Evolutionary conservation across 345 rosid species (phyloP), one percentile per base, ranked within the genome.

Genomic region (Aethionema arabicum): DNA sequence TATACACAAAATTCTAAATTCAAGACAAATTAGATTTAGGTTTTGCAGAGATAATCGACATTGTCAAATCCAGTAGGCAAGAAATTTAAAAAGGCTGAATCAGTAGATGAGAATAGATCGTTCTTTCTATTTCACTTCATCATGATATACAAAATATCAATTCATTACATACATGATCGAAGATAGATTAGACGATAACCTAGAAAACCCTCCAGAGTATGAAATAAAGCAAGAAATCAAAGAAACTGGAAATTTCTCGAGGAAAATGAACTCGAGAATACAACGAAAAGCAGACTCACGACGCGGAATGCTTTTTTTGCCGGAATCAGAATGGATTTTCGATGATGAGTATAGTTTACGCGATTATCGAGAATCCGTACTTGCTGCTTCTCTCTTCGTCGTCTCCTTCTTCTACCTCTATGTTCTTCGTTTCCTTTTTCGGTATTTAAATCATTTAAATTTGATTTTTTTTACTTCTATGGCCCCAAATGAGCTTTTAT

Each of bases 261-360:
- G 12, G 52, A 50, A 58, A 56, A 58, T 58, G 11, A 43, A 32
- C 31, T 15, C 31, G 38, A 11, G 9, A 57, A 33, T 21, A 2
- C 30, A 12, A 29, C 29, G 30, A 3, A 15, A 54, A 36, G 36
- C 14, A 36, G 14, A 59, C 63, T 31, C 29, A 58, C 63, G 40
- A 47, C 6, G 4, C 56, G 29, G 29, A 38, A 31, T 50, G 12
- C 50, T 61, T 12, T 27, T 27, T 9, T 30, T n/a, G n/a, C n/a
- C n/a, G n/a, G n/a, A n/a, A n/a, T n/a, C 9, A 46, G 32, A 55
- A 5, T 21, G 11, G 12, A 3, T 21, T 21, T 21, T 21, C 27
- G 27, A 21, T n/a, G n/a, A n/a, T n/a, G n/a, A n/a, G n/a, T n/a
- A n/a, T n/a, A n/a, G n/a, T n/a, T n/a, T n/a, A n/a, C n/a, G n/a